Base-by-base conservation (phyloP, 1,284 basidiomycete genomes). In the Boletus hoseneyae region DNA sequence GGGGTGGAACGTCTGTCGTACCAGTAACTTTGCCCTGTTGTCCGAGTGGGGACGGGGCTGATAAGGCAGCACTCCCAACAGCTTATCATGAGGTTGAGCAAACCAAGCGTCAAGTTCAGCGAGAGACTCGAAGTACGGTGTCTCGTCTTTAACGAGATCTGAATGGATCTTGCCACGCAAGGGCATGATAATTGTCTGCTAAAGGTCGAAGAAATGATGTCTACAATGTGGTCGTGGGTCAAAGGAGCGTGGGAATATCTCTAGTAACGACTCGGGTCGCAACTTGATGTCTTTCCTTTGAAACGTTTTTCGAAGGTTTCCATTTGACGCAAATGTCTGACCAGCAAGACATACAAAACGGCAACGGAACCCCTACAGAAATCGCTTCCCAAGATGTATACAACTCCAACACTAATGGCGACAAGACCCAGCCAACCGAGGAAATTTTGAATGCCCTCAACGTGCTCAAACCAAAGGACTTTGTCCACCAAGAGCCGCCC, bases 21-120 rank as follows among this genome's bases (percentile, higher is more conserved):
- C 83, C 72, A 85, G 61, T 33, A 85, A 69, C 55, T 73, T 77
- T 48, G 78, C 80, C 49, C 56, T 61, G 6, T 52, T 52, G 13
- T 57, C 51, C 30, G 60, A 44, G 30, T 48, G n/a, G 41, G 65
- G 59, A 34, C 78, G 72, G 25, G 73, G 62, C 15, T 61, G 58
- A 52, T 75, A 81, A 38, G 66, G 67, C 39, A 79, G 51, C 21
- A 77, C 63, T n/a, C 64, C 71, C 5, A 67, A 61, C 1, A 75
- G 60, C 50, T 63, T 68, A 18, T 55, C 52, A 16, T 57, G 58
- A 7, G 72, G 58, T 1, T 53, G 62, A 29, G 58, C 46, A 18
- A 68, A 68, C 74, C 74, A 77, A 1, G 52, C 46, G 42, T 79
- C 76, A 9, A 79, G 62, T 15, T 71, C 69, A 2, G 58, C 57